Evolutionary conservation across 2,329 filamentous ascomycete species (phyloP), one percentile per base, ranked within the genome.

Genomic region (Talaromyces amestolkiae): DNA sequence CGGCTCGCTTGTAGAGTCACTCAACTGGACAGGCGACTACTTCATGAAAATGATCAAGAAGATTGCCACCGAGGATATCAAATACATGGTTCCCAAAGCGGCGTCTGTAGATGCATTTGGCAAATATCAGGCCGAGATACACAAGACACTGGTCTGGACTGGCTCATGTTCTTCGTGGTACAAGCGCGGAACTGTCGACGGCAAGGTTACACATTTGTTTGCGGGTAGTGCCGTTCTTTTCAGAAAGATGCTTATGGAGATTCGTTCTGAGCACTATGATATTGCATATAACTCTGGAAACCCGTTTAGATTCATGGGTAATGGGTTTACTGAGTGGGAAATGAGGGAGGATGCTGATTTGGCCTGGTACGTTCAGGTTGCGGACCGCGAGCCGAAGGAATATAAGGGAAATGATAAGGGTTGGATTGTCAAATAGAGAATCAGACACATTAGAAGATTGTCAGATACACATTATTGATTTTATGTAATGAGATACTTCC

Each of bases 151-250:
- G 3, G 76, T 78, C 3, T 79, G 75, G 71, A 69, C 70, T 4
- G 72, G 74, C 27, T 69, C 70, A 22, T 79, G 77, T 64, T 71
- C 72, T 15, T 74, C 70, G 37, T 78, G 76, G 77, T 78, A 75
- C 67, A 77, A 78, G 65, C 71, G 73, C 61, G 72, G 72, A 59
- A 75, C 73, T 1, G 47, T 45, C 7, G 64, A 65, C n/a, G 65
- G 66, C 5, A 65, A 65, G 15, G 61, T 72, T 10, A 68, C 66
- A 0, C 69, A 67, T 11, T 41, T 71, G 45, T 75, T 68, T 67
- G 69, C 72, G 0, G 73, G 72, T 1, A 69, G 65, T 24, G 69
- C 68, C 0, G n/a, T 73, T 3, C 70, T 73, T 41, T 75, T 70
- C 41, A 64, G 68, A 3, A 70, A 72, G 33, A 65, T 68, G 2